Base-by-base conservation (phyloP, 148 eudicot species). In the Limonium bicolor region DNA sequence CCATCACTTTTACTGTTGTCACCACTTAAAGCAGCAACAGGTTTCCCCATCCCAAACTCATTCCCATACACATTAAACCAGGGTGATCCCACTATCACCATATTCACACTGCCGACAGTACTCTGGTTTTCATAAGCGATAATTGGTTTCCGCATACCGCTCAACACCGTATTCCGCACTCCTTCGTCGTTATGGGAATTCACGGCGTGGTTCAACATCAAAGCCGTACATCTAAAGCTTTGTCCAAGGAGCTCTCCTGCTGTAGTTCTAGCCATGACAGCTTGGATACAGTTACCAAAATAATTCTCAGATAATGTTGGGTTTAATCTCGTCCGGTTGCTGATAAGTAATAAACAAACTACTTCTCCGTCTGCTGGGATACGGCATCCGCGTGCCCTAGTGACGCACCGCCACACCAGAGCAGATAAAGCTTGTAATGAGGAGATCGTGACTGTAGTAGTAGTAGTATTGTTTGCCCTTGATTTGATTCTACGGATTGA, bases 341-440 rank as follows among this genome's bases (percentile, higher is more conserved):
- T 80, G 5, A 59, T 62, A 0, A 75, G 65, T 65, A 86, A 63
- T 11, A 77, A 23, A 34, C 78, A 80, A 29, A 68, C 74, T 3
- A 80, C 77, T 48, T 61, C 38, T 27, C 77, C 67, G 7, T 33
- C 36, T 1, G 20, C 51, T 2, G 56, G 41, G 4, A 74, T 46
- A 4, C 28, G n/a, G n/a, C n/a, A n/a, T 0, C 47, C 27, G 39
- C 74, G 51, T n/a, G 83, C 82, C 22, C 80, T 72, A 4, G 69
- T 59, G 36, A 80, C 75, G 12, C 85, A 46, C 13, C 78, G 53
- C 92, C 95, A 80, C 6, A 74, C 60, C 17, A 71, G 80, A 5
- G 86, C 92, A 29, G 68, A 54, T 1, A 86, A 60, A 5, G 92
- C 75, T 33, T 77, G 80, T 44, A 86, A 77, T 0, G 86, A 74